phyloP scores from a whole-genome alignment of 495 filamentous ascomycete species.

The Oleoguttula mirabilis region DNA sequence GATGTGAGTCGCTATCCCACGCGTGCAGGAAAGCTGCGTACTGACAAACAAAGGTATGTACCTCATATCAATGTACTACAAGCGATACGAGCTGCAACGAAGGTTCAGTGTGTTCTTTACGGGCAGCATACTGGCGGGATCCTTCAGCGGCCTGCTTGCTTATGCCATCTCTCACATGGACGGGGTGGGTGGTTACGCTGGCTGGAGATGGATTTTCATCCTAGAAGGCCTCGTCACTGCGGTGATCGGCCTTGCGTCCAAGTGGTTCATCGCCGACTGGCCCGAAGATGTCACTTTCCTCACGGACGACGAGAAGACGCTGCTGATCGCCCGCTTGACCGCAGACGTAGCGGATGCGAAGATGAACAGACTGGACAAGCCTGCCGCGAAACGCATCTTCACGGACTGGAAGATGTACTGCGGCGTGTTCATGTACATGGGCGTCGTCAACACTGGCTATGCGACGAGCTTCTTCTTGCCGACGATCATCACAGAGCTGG shows the following conservation, averaged over 20 bases:
- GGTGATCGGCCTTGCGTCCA: conserved; percentile 29
- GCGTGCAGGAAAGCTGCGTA: too few species aligned
- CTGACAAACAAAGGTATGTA: too few species aligned
- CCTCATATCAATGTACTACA: conserved; percentile 47
- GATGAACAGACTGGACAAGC: conserved; percentile 33
- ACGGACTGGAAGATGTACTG: conserved; percentile 27
- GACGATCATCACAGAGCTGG: conserved; percentile 19
- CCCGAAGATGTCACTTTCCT: conserved; percentile 34
- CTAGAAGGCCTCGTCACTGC: conserved; percentile 32
- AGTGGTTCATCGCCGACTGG: conserved; percentile 35
- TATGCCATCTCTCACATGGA: conserved; percentile 45
- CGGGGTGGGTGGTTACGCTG: conserved; percentile 35
- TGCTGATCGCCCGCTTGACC: conserved; percentile 32
- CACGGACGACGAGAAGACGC: conserved; percentile 27
- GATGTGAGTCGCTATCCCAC: conserved; percentile 13
- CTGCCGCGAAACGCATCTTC: conserved; percentile 22
- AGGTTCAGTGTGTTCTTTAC: conserved; percentile 49
- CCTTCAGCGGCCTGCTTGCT: conserved; percentile 52
- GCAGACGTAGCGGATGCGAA: conserved; percentile 30
- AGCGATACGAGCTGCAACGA: conserved; percentile 47
- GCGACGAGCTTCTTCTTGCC: conserved; percentile 27
- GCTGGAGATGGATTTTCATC: conserved; percentile 28
- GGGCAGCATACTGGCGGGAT: conserved; percentile 45
- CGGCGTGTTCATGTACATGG: conserved; percentile 25
- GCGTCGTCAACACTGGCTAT: conserved; percentile 26